Conservation (phyloP, 371 early-diverging fungal species). For the Synchytrium microbalum region DNA sequence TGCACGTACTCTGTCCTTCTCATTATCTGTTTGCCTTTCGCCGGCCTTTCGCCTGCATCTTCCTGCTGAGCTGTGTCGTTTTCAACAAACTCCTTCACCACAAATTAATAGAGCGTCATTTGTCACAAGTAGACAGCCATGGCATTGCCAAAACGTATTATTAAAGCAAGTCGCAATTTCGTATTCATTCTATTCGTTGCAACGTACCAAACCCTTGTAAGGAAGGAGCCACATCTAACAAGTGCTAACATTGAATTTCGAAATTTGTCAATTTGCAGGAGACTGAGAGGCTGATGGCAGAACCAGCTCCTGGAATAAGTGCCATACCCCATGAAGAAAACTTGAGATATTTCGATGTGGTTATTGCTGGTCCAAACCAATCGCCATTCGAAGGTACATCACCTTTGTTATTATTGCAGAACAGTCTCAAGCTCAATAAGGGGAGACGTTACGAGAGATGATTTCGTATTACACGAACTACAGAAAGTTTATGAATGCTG, state of each 20-base stretch:
- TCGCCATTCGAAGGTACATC: constrained; percentile 94
- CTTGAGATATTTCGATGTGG: constrained; percentile 94
- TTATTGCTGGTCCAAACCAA: constrained; percentile 90
- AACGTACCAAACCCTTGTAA: neutral
- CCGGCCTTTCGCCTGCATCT: no score
- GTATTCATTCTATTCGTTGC: neutral
- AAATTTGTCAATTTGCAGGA: constrained; percentile 49
- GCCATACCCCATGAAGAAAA: constrained; percentile 91
- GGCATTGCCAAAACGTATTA: constrained; percentile 69
- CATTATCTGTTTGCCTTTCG: no score
- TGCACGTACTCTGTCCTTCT: no score
- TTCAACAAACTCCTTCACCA: no score
- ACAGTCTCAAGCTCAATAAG: neutral
- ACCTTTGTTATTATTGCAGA: neutral
- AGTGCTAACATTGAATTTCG: neutral
- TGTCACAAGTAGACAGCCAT: no score
- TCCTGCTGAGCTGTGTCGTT: no score
- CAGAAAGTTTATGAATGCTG: constrained; percentile 3
- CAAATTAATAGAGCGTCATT: no score
- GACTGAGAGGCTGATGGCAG: constrained; percentile 86
- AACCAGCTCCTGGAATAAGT: constrained; percentile 94
- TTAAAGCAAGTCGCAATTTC: constrained; percentile 57
- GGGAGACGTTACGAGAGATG: constrained; percentile 6
- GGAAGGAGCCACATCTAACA: no score
- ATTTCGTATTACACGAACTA: constrained; percentile 2